phyloP scores from a whole-genome alignment of 2,329 filamentous ascomycete genomes.

The Scedosporium aurantiacum region DNA sequence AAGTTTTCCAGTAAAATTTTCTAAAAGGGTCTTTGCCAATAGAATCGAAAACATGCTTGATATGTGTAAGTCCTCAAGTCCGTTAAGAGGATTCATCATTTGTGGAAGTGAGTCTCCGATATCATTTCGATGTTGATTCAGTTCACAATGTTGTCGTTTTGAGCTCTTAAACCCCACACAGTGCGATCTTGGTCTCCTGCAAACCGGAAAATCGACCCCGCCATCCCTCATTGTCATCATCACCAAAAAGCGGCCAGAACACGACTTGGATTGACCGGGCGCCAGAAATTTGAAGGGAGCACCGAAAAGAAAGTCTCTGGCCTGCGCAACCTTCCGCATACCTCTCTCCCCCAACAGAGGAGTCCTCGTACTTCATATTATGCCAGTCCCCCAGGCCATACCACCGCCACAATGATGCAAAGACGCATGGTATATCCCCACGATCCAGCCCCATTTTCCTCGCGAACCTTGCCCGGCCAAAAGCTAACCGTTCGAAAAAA shows the following conservation, averaged over 20 bases:
- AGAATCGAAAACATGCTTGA: no score
- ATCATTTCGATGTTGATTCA: no score
- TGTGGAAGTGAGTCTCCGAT: background rate
- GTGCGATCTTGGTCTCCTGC: background rate
- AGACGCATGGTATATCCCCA: constrained; percentile 43
- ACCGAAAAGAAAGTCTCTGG: background rate
- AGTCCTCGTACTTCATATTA: no score
- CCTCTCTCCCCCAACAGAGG: background rate
- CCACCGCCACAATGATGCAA: constrained; percentile 39
- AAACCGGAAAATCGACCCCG: background rate
- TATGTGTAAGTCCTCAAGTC: no score
- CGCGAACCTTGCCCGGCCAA: background rate
- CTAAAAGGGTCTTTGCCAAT: no score
- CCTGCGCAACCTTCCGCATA: background rate
- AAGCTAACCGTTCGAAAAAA: background rate
- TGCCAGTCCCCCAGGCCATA: constrained; percentile 10
- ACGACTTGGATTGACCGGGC: no score
- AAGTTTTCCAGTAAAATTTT: no score
- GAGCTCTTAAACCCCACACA: background rate
- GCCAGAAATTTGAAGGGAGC: background rate
- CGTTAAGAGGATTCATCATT: no score
- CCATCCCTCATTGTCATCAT: background rate
- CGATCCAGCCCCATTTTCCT: background rate
- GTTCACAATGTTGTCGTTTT: background rate
- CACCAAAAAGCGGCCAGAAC: background rate